phyloP scores from a whole-genome alignment of 2,329 filamentous ascomycete species.

The Monosporascus sp. region DNA sequence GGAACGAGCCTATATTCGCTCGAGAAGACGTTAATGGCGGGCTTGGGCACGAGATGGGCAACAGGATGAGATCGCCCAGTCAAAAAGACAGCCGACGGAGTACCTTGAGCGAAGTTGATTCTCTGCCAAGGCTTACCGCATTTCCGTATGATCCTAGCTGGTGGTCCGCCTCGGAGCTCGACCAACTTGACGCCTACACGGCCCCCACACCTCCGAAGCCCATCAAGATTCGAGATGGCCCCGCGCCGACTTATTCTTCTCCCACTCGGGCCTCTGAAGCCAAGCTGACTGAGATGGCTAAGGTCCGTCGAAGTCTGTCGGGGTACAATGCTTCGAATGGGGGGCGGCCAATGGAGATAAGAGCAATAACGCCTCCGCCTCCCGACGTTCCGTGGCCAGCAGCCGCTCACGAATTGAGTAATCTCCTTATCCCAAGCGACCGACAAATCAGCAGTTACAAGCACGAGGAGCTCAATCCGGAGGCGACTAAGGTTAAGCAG shows the following conservation, averaged over 20 bases:
- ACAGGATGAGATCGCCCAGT: slow-evolving; percentile 39
- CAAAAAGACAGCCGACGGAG: slow-evolving; percentile 22
- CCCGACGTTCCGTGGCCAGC: slow-evolving; percentile 82
- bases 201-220: slow-evolving; percentile 43
- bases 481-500: slow-evolving; percentile 56
- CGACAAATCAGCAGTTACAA: slow-evolving; percentile 72
- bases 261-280: slow-evolving; percentile 84
- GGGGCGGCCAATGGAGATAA: slow-evolving; percentile 25
- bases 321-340: slow-evolving; percentile 36
- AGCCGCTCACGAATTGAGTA: slow-evolving; percentile 77
- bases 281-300: slow-evolving; percentile 66
- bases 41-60: slow-evolving; percentile 54
- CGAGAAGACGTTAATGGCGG: slow-evolving; percentile 36
- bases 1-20: slow-evolving; percentile 38
- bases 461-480: slow-evolving; percentile 71
- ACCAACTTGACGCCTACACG: slow-evolving; percentile 61
- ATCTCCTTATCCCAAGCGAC: slow-evolving; percentile 71
- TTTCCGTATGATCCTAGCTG: slow-evolving; percentile 61
- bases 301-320: slow-evolving; percentile 59
- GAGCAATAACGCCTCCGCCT: slow-evolving; percentile 59
- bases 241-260: slow-evolving; percentile 71
- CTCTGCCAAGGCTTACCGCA: slow-evolving; percentile 24
- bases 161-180: slow-evolving; percentile 64
- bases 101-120: slow-evolving; percentile 21
- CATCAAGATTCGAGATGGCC: slow-evolving; percentile 50